Percentiles rank a stretch among this genome's conserved stretches.
Conservation (phyloP, 495 filamentous ascomycete genomes). For the Hypoxylon trugodes region DNA sequence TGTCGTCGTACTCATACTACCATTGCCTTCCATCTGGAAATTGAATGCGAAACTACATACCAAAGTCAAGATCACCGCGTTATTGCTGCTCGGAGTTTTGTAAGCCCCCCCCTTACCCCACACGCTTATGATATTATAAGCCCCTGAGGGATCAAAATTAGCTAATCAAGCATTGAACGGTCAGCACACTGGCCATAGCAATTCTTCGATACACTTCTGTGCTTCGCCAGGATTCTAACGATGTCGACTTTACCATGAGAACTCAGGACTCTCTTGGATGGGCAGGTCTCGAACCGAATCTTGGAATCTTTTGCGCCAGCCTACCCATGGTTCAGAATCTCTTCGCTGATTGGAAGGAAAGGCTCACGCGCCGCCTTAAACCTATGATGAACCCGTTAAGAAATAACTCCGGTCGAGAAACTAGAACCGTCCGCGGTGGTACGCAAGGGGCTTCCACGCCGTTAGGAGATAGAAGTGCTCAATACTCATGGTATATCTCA, state of each 20-base stretch:
- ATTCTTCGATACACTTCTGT: constrained; percentile 18
- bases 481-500: not conserved
- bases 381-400: not conserved
- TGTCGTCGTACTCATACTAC: constrained; percentile 44
- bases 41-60: constrained; percentile 38
- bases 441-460: not conserved
- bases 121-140: not conserved
- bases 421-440: not conserved
- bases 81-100: constrained; percentile 20
- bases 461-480: not conserved
- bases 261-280: constrained; percentile 15
- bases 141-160: not conserved
- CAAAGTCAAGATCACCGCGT: constrained; percentile 36
- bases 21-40: constrained; percentile 46
- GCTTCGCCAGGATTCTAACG: constrained; percentile 8
- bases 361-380: not conserved
- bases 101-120: not conserved
- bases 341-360: not conserved
- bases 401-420: not conserved
- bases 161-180: not conserved
- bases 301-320: constrained; percentile 20
- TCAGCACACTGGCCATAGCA: constrained; percentile 8
- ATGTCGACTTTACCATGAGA: constrained; percentile 12
- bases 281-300: constrained; percentile 26
- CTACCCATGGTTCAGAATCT: constrained; percentile 22